phyloP scores from a whole-genome alignment of 1,284 basidiomycete species.

The Trametes polyzona region DNA sequence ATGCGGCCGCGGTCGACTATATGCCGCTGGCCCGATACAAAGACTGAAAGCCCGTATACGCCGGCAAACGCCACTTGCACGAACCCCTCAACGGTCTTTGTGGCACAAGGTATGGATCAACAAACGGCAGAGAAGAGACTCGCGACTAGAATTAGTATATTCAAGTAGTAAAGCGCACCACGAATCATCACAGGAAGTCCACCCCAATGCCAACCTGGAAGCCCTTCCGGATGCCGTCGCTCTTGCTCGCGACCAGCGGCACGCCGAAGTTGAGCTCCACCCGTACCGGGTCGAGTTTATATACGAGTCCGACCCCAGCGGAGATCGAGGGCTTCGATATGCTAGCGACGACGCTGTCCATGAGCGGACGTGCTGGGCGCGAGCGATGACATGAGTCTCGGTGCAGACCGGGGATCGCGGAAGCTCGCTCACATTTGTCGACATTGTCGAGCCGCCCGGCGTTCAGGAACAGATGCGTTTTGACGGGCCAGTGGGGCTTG shows the following conservation, averaged over 20 bases:
- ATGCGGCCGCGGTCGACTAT: no score
- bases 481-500: slow-evolving; percentile 88
- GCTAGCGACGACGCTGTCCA: slow-evolving; percentile 42
- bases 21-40: no score
- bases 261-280: slow-evolving; percentile 94
- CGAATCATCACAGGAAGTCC: slow-evolving; percentile 68
- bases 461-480: slow-evolving; percentile 86
- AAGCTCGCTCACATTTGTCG: slow-evolving; percentile 62
- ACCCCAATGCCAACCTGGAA: slow-evolving; percentile 93
- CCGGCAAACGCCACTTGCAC: no score
- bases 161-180: slow-evolving; percentile 18
- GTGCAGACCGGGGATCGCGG: no score
- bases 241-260: slow-evolving; percentile 78
- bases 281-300: slow-evolving; percentile 82
- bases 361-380: slow-evolving; percentile 42
- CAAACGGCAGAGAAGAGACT: no score
- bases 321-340: slow-evolving; percentile 69
- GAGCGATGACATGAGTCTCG: not conserved
- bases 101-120: no score
- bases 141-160: slow-evolving; percentile 18
- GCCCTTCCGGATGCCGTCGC: slow-evolving; percentile 81
- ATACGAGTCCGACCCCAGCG: slow-evolving; percentile 90
- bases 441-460: slow-evolving; percentile 80
- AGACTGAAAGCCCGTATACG: no score
- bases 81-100: no score